Evolutionary conservation across 768 basidiomycete genomes (phyloP), one percentile per base, ranked within the genome.

Genomic region (Lyophyllum semitale): DNA sequence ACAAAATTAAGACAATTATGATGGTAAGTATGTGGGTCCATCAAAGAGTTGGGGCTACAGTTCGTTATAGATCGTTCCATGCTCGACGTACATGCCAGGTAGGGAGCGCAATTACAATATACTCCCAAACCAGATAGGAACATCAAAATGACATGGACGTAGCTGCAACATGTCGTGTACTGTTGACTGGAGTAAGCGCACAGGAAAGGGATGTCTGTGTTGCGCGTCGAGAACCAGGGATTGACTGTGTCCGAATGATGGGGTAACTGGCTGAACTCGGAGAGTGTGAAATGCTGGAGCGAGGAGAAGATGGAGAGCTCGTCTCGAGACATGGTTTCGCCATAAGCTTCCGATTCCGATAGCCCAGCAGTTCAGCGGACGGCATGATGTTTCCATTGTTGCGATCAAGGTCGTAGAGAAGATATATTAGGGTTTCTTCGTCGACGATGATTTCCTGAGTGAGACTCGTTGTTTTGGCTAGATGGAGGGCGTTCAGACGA

Each of bases 381-480:
- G 89, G 87, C 70, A 77, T 72, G 52, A 70, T 66, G 56, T 75
- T 75, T 32, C 74, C 72, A 60, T 75, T 70, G 60, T 74, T 77
- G 65, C 86, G 82, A 63, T 88, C 84, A 61, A 91, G 73, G 60
- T 88, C 82, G 68, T 89, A 91, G 46, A 85, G 76, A 59, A 90
- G 71, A 61, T 79, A 81, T 49, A 89, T 80, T 48, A 89, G 72
- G 17, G 83, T 78, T 58, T 80, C 78, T 61, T 80, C 80, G 71
- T 90, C 87, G 53, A 84, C 78, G 53, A 84, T 73, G 61, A 92
- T 73, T 72, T 90, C 83, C 72, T 92, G 90, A 27, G 83, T 83
- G 66, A 91, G 77, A 41, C 68, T 77, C n/a, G 79, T 81, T 51
- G 79, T 74, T 56, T 77, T 66, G 60, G 73, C 83, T 85, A 57